phyloP scores from a whole-genome alignment of 345 rosid genomes.

The Boechera stricta region DNA sequence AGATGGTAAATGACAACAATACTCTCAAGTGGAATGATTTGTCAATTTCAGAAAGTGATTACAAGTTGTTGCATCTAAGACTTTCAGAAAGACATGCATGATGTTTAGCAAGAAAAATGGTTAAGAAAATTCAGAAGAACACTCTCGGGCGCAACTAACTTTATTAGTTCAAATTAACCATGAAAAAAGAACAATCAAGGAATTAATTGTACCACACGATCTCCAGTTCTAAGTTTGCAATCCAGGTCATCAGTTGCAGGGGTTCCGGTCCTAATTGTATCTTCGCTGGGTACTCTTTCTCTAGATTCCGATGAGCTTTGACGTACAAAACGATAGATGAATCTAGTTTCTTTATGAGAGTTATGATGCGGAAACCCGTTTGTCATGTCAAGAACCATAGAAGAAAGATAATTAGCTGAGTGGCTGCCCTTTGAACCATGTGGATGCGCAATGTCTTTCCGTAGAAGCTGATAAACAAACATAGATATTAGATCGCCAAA shows the following conservation, averaged over 20 bases:
- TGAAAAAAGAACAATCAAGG: constrained; percentile 18
- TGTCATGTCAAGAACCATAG: constrained; percentile 76
- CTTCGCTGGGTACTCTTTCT: constrained; percentile 47
- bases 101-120: constrained; percentile 23
- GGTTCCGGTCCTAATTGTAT: constrained; percentile 41
- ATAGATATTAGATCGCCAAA: constrained; percentile 24
- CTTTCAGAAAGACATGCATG: constrained; percentile 29
- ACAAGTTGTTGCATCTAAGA: constrained; percentile 4
- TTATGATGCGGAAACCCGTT: constrained; percentile 51
- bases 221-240: constrained; percentile 76
- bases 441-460: constrained; percentile 64
- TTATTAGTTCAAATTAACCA: constrained; percentile 23
- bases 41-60: constrained; percentile 10
- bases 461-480: constrained; percentile 60
- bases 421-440: constrained; percentile 50
- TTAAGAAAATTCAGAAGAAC: constrained; percentile 8
- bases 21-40: constrained; percentile 25
- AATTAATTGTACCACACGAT: constrained; percentile 72
- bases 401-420: constrained; percentile 60
- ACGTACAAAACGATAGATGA: constrained; percentile 75
- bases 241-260: constrained; percentile 56
- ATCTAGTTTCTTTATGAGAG: constrained; percentile 60
- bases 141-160: constrained; percentile 10
- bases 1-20: constrained; percentile 11
- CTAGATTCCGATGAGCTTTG: constrained; percentile 46